A percentile compares a stretch with the other conserved stretches of the same genome.
phyloP scores from a whole-genome alignment of 768 basidiomycete species.

The Suillus lakei region DNA sequence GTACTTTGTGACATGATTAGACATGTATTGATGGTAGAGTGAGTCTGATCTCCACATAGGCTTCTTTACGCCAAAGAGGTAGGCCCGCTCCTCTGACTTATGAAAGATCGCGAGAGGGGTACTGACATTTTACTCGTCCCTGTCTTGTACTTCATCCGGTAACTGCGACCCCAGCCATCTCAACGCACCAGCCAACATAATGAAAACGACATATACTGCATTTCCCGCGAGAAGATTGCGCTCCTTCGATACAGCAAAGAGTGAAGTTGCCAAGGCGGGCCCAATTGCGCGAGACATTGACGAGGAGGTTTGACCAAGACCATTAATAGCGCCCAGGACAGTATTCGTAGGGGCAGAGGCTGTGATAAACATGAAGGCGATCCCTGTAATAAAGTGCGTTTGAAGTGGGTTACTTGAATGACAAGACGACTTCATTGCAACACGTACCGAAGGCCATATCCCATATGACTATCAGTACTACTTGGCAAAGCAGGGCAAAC shows the following conservation, averaged over 20 bases:
- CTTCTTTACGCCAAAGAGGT: too few relatives aligned
- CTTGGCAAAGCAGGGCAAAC: slow-evolving; percentile 37
- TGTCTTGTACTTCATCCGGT: slow-evolving; percentile 39
- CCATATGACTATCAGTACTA: slow-evolving; percentile 32
- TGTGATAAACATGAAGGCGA: slow-evolving; percentile 57
- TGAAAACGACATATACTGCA: slow-evolving; percentile 50
- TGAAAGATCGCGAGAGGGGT: too few relatives aligned
- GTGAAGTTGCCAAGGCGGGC: slow-evolving; percentile 51
- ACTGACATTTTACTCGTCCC: slow-evolving; percentile 24
- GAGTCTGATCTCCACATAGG: too few relatives aligned
- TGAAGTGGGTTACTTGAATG: slow-evolving; percentile 8
- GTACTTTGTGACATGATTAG: too few relatives aligned
- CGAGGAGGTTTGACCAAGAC: slow-evolving; percentile 54
- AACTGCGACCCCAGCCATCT: slow-evolving; percentile 28
- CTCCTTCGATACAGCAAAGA: slow-evolving; percentile 57
- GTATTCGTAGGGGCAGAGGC: slow-evolving; percentile 54
- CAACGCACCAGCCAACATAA: slow-evolving; percentile 31
- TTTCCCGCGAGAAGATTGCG: slow-evolving; percentile 54
- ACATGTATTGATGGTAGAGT: too few relatives aligned
- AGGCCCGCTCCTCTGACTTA: too few relatives aligned
- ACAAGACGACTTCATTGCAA: not conserved
- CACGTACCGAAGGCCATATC: slow-evolving; percentile 49
- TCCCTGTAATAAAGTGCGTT: slow-evolving; percentile 38
- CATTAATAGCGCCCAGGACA: slow-evolving; percentile 64
- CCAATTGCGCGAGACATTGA: slow-evolving; percentile 54